A percentile compares a stretch with the other conserved stretches of the same genome.
These are phyloP conservation scores for Mycosarcoma mackinlayi DNA, from an alignment of 1,284 basidiomycete species.

Conservation along the genomic window DNA sequence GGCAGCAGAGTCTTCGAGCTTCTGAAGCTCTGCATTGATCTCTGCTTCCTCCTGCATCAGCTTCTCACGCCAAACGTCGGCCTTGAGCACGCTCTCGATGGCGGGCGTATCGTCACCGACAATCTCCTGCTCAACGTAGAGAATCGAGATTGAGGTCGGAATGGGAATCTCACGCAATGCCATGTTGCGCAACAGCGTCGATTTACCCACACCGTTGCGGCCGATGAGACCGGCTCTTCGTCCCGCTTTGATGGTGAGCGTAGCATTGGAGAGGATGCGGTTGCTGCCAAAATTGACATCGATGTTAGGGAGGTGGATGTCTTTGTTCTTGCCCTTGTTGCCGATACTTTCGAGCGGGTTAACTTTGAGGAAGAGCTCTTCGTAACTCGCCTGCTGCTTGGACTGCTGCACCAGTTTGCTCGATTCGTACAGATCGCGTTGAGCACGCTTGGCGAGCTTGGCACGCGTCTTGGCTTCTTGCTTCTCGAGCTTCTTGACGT, in stretches of 20 bases:
- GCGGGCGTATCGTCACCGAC: conserved; percentile 90
- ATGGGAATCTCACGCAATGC: conserved; percentile 89
- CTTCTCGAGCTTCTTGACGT: conserved; percentile 97
- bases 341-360: conserved; percentile 89
- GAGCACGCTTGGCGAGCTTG: conserved; percentile 94
- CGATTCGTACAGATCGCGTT: conserved; percentile 86
- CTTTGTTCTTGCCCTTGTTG: conserved; percentile 77
- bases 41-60: conserved; percentile 59
- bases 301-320: conserved; percentile 93
- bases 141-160: conserved; percentile 85
- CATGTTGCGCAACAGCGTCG: conserved; percentile 93
- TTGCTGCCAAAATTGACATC: conserved; percentile 81
- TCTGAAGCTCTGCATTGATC: conserved; percentile 60
- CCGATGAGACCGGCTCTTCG: conserved; percentile 72
- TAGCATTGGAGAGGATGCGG: conserved; percentile 81
- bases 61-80: conserved; percentile 67
- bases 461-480: conserved; percentile 97
- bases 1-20: conserved; percentile 56
- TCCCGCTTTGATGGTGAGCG: conserved; percentile 46
- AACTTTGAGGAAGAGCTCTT: conserved; percentile 99
- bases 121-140: conserved; percentile 95
- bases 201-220: conserved; percentile 87
- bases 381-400: conserved; percentile 92
- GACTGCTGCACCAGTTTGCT: conserved; percentile 93
- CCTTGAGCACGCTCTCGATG: conserved; percentile 89